Conservation (phyloP, 2,329 filamentous ascomycete species). For the Aspergillus sclerotialis region DNA sequence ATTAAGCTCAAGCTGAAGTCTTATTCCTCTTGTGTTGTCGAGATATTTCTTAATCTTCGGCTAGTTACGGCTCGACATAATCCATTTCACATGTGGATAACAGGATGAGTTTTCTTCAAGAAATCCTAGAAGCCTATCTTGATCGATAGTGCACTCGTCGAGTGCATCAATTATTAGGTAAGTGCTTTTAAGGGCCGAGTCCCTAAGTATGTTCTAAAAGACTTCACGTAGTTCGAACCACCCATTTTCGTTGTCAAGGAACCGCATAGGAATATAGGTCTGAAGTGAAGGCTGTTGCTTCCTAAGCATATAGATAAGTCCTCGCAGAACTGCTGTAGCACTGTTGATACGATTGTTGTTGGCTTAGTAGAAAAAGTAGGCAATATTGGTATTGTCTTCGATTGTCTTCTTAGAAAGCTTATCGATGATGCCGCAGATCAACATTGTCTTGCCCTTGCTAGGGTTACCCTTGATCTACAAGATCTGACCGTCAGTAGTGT, state of each 20-base stretch:
- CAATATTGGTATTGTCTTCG: background rate
- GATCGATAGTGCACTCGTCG: slow-evolving; percentile 2
- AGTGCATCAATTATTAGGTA: slow-evolving; percentile 4
- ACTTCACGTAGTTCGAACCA: slow-evolving; percentile 3
- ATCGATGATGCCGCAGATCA: slow-evolving; percentile 9
- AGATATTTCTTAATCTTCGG: slow-evolving; percentile 1
- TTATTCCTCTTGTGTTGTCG: no score
- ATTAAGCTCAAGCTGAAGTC: slow-evolving; percentile 20
- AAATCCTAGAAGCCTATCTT: slow-evolving; percentile 1
- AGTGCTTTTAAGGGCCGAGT: background rate
- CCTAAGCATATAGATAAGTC: slow-evolving; percentile 3
- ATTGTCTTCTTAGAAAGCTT: slow-evolving; percentile 1
- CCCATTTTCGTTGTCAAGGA: background rate
- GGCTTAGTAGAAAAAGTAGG: slow-evolving; percentile 26
- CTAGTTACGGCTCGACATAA: slow-evolving; percentile 5
- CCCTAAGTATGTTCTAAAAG: slow-evolving; percentile 1
- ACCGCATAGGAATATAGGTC: slow-evolving; percentile 3
- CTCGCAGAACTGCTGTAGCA: background rate
- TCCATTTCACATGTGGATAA: slow-evolving; percentile 5
- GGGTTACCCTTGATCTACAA: slow-evolving; percentile 12
- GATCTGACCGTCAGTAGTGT: no score
- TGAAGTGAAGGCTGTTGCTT: slow-evolving; percentile 4
- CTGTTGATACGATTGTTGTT: background rate
- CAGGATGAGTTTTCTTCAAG: slow-evolving; percentile 3
- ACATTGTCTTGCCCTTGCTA: slow-evolving; percentile 14